Evolutionary conservation across 257 asterid species (phyloP), one percentile per base, ranked within the genome.

Genomic region (Jasminum sambac): DNA sequence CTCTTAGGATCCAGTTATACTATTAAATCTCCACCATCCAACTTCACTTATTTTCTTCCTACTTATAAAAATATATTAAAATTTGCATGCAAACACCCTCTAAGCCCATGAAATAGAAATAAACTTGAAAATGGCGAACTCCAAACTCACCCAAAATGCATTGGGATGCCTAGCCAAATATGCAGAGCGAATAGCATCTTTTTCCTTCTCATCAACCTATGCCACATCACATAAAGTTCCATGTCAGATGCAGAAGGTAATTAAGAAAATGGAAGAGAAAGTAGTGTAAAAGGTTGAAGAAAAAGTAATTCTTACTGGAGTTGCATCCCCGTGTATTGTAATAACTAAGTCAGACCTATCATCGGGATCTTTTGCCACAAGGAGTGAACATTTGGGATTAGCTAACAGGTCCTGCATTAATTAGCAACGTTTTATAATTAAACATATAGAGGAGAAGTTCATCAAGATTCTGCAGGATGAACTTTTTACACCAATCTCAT

Each of bases 311-410:
- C 97, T 79, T 78, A 95, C 99, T 30, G 89, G 90, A 48, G 83
- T 64, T 66, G 92, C 98, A 82, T 91, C 96, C 67, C 99, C 99
- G 19, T 91, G 95, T 66, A 95, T 84, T 67, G 82, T 82, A 46
- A 95, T 83, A 50, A 89, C 88, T 68, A 91, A 78, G 79, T 88
- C 99, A 12, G 96, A 87, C 83, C 96, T 87, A 73, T 95, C 99
- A 73, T 86, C 89, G 0, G 98, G 98, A 79, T 95, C 98, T 81
- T 85, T 95, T 65, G 98, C 87, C 17, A 95, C 94, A 78, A 95
- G 99, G 89, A 95, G 79, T 26, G 98, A 91, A 87, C 99, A 91
- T 78, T 80, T 89, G 71, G 96, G 78, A 78, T 83, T 91, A 77
- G 91, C 93, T 64, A 81, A 82, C 68, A 95, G 98, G 79, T 95